Evolutionary conservation across 345 rosid genomes (phyloP), one percentile per base, ranked within the genome.

Genomic region (Theobroma cacao): DNA sequence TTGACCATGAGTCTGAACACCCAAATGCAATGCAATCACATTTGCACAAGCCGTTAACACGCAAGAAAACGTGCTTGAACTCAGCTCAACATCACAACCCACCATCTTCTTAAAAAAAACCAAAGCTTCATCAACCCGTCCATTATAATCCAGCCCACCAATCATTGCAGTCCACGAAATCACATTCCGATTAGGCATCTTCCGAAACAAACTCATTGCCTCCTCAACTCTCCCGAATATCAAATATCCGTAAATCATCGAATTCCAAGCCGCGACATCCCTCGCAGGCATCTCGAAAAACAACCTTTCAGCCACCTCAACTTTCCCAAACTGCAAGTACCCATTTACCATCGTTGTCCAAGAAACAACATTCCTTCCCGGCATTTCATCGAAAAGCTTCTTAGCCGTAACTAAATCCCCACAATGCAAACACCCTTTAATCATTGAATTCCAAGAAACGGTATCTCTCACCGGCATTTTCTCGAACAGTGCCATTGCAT

Each of bases 141-240:
- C 90, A 73, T 80, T 86, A 77, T 78, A 88, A 55, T 88, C 89
- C 77, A 94, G 89, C 75, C 97, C 98, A 55, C 82, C 81, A 60
- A 94, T 94, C 91, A 92, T 86, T 6, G 95, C 85, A 76, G 97
- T 92, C 98, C 97, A 94, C 0, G 94, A 92, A 80, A 94, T 85
- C 75, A 91, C 94, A 79, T 91, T 86, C 84, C 77, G 77, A 66
- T 47, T 41, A 56, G 95, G 95, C 89, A 91, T 92, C 66, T 69
- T 47, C n/a, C 60, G 75, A 80, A 94, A 94, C 87, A 94, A 81
- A 45, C 68, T 84, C 70, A 89, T 24, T 7, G 89, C 94, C 69
- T 86, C 86, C 2, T 85, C 85, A 31, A 88, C 87, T 80, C 83
- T 88, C 75, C 89, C 90, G 30, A 76, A 47, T 86, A 79, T 80